Conservation (phyloP, 2,329 filamentous ascomycete genomes). For the Arthroderma sp. region DNA sequence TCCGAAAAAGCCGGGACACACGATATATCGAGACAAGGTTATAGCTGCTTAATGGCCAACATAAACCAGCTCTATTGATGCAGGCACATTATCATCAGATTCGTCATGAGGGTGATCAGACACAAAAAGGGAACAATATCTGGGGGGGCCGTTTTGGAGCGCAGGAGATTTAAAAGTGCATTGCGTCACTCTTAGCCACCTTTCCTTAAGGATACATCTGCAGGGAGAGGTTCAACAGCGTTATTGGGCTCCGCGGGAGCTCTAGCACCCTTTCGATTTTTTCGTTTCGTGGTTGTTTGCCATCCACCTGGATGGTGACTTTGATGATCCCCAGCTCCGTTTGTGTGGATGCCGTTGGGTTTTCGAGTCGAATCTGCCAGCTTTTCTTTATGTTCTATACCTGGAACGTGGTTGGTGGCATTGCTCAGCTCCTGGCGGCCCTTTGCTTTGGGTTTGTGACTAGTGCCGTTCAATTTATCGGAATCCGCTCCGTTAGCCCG, state of each 20-base stretch:
- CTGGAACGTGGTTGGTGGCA: constrained; percentile 8
- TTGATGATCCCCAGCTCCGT: constrained; percentile 8
- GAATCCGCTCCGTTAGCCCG: constrained; percentile 20
- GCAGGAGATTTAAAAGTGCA: no score
- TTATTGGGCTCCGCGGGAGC: constrained; percentile 20
- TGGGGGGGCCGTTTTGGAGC: no score
- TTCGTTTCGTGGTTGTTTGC: constrained; percentile 33
- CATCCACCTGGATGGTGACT: constrained; percentile 18
- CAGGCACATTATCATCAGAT: no score
- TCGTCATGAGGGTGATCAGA: no score
- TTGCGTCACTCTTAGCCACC: constrained; percentile 24
- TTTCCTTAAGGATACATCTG: constrained; percentile 32
- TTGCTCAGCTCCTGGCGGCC: constrained; percentile 17
- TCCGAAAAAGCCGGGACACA: no score
- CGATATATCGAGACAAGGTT: no score
- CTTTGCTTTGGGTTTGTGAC: constrained; percentile 23
- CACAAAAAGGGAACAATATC: no score
- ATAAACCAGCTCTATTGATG: no score
- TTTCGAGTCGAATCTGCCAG: constrained; percentile 19
- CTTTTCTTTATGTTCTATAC: constrained; percentile 20
- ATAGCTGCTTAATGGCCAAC: no score
- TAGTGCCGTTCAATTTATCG: constrained; percentile 23
- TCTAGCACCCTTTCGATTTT: constrained; percentile 26
- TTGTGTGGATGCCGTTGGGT: constrained; percentile 17
- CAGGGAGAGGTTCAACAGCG: constrained; percentile 26